A percentile compares a stretch with the other conserved stretches of the same genome.
Conservation (phyloP, 129 eudicot genomes). For the Dittrichia graveolens region DNA sequence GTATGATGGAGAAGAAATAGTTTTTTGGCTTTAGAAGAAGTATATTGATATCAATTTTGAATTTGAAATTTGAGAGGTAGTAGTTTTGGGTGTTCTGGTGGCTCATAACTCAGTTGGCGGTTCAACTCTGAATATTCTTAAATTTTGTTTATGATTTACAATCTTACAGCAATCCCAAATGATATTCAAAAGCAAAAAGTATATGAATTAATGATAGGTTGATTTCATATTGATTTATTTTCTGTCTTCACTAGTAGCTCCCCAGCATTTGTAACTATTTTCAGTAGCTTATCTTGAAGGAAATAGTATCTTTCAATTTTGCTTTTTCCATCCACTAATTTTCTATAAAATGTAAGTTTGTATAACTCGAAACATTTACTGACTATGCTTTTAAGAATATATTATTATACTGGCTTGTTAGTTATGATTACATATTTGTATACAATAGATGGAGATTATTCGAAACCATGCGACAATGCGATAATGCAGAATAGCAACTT, state of each 20-base stretch:
- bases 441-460: neutral
- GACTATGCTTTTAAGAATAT: neutral
- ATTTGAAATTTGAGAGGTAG: neutral
- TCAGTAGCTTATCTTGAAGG: too few relatives aligned
- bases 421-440: slow-evolving; percentile 2
- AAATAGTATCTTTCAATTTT: too few relatives aligned
- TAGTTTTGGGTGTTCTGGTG: neutral
- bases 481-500: too few relatives aligned
- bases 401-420: neutral
- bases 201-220: neutral
- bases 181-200: neutral
- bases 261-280: too few relatives aligned
- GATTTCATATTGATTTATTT: neutral
- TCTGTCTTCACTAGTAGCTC: too few relatives aligned
- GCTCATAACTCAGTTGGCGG: neutral
- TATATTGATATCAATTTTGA: neutral
- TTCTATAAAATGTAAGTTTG: too few relatives aligned
- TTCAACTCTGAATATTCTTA: neutral
- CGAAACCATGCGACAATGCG: neutral
- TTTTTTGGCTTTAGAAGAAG: neutral
- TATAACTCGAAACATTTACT: too few relatives aligned
- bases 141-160: neutral
- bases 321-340: too few relatives aligned
- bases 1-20: neutral
- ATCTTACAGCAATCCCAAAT: neutral